Percentiles rank a stretch among this genome's conserved stretches.
phyloP scores from a whole-genome alignment of 768 basidiomycete genomes.

The Auricularia auricula-judae region DNA sequence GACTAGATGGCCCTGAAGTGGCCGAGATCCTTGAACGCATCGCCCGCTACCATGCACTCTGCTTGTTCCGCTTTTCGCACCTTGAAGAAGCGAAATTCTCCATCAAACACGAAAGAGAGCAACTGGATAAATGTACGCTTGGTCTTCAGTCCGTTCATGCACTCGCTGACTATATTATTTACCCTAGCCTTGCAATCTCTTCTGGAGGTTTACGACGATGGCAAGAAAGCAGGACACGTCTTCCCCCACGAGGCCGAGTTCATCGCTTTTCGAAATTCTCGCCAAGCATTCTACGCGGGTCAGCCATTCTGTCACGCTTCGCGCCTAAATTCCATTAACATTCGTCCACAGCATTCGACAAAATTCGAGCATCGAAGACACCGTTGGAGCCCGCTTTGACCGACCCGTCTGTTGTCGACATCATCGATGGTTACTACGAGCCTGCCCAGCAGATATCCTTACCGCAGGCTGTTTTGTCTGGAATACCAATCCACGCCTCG shows the following conservation, averaged over 20 bases:
- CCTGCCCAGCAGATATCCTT: constrained; percentile 48
- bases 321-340: constrained; percentile 21
- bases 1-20: constrained; percentile 59
- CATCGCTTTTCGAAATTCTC: constrained; percentile 60
- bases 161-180: not conserved
- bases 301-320: constrained; percentile 21
- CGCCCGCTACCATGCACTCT: constrained; percentile 86
- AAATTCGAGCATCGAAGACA: constrained; percentile 10
- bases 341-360: constrained; percentile 18
- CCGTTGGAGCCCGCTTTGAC: constrained; percentile 34
- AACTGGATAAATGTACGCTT: constrained; percentile 72
- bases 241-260: constrained; percentile 89
- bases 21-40: constrained; percentile 91
- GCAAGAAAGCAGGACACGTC: constrained; percentile 45
- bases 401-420: constrained; percentile 46
- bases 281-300: constrained; percentile 17
- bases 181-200: constrained; percentile 77
- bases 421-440: constrained; percentile 51
- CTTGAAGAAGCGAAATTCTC: constrained; percentile 28
- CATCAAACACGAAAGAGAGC: constrained; percentile 69
- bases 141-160: not conserved
- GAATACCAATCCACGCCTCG: constrained; percentile 15
- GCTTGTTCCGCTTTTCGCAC: constrained; percentile 39
- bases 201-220: constrained; percentile 85
- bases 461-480: constrained; percentile 64